phyloP scores from a whole-genome alignment of 306 rosid genomes.

The Glycine soja region DNA sequence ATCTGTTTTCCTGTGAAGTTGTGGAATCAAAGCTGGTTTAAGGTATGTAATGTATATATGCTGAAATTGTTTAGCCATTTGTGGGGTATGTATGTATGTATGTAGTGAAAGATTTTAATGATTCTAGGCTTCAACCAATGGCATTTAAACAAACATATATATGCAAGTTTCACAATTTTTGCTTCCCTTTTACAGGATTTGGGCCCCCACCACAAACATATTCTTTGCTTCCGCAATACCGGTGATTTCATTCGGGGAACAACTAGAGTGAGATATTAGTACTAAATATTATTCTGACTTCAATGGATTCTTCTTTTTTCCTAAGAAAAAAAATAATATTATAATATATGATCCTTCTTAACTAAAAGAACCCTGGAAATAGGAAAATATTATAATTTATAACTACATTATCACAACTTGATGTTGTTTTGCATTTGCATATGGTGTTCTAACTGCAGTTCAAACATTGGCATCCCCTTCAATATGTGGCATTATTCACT shows the following conservation, averaged over 20 bases:
- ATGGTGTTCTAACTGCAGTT: conserved; percentile 90
- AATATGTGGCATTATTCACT: conserved; percentile 87
- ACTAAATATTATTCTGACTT: conserved; percentile 49
- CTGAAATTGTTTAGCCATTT: too few relatives aligned
- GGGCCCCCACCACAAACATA: conserved; percentile 91
- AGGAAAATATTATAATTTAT: too few relatives aligned
- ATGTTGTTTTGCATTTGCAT: conserved; percentile 49
- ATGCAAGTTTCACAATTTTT: background rate
- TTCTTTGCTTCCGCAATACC: conserved; percentile 90
- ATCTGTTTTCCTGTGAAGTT: conserved; percentile 41
- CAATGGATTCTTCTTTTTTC: background rate
- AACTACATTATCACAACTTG: too few relatives aligned
- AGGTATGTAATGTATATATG: conserved; percentile 53
- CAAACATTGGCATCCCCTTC: conserved; percentile 92
- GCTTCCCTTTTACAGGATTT: conserved; percentile 63
- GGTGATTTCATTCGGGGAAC: conserved; percentile 87
- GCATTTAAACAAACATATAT: background rate
- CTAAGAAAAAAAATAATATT: background rate
- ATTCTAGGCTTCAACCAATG: conserved; percentile 27
- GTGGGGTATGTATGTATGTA: too few relatives aligned
- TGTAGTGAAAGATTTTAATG: too few relatives aligned
- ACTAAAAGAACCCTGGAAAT: too few relatives aligned
- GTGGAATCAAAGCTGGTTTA: conserved; percentile 80
- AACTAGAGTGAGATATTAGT: conserved; percentile 79
- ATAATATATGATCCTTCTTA: too few relatives aligned